These are phyloP conservation scores for Kodamaea kaohsiungensis DNA, from an alignment of 805 yeast genomes.

Conservation along the genomic window DNA sequence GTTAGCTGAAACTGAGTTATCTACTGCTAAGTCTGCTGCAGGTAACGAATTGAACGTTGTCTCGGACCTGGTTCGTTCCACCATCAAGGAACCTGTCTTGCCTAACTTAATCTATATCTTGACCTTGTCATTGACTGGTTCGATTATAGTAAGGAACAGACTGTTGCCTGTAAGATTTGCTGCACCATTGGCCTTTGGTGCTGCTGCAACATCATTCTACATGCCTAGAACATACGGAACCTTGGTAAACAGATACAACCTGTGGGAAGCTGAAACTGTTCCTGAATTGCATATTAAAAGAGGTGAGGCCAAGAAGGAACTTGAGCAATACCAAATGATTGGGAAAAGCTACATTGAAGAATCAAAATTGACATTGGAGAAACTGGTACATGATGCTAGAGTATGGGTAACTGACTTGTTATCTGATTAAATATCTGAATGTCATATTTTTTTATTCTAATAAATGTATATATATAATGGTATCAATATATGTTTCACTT, in stretches of 20 bases:
- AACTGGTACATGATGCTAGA: conserved; percentile 29
- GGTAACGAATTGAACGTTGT: conserved; percentile 41
- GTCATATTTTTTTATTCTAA: no score
- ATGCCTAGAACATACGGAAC: conserved; percentile 51
- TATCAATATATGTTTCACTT: no score
- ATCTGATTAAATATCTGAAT: no score
- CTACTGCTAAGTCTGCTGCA: conserved; percentile 48
- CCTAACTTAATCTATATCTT: conserved; percentile 57
- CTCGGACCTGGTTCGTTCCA: conserved; percentile 27
- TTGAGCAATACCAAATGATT: conserved; percentile 9
- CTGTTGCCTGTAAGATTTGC: conserved; percentile 34
- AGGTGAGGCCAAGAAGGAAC: conserved; percentile 13
- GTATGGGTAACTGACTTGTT: conserved; percentile 16
- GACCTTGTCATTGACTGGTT: conserved; percentile 57
- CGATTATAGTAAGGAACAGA: conserved; percentile 51
- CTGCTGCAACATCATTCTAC: conserved; percentile 43
- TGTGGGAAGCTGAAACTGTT: conserved; percentile 27
- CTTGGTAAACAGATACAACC: conserved; percentile 15
- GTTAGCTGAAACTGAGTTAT: conserved; percentile 41
- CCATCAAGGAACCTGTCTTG: conserved; percentile 53
- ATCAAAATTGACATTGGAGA: conserved; percentile 19
- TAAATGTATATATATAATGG: neutral
- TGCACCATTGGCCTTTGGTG: conserved; percentile 53
- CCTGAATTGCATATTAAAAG: conserved; percentile 36
- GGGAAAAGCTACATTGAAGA: conserved; percentile 12